Conservation (phyloP, 2,329 filamentous ascomycete genomes). For the Grosmannia serpens region DNA sequence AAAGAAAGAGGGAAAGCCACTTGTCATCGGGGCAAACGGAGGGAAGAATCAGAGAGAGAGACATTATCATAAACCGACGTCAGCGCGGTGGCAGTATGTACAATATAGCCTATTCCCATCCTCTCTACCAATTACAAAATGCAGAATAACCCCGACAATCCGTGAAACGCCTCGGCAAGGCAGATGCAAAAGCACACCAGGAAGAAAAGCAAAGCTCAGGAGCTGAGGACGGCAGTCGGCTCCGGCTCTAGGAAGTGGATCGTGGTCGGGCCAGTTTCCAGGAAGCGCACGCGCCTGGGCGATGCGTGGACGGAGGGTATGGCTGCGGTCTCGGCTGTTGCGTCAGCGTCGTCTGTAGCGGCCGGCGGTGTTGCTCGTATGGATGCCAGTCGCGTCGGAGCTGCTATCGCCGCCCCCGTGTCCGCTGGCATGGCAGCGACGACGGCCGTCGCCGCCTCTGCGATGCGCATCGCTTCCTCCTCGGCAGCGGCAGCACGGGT, state of each 20-base stretch:
- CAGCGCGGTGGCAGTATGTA: no score
- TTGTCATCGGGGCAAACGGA: no score
- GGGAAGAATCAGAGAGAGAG: no score
- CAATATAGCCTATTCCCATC: background rate
- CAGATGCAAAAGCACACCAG: background rate
- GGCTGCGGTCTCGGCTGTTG: background rate
- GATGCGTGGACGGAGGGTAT: background rate
- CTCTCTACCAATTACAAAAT: background rate
- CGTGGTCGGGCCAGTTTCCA: conserved; percentile 9
- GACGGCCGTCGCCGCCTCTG: background rate
- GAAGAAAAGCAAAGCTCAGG: background rate
- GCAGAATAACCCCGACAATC: background rate
- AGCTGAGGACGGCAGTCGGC: conserved; percentile 2
- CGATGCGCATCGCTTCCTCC: no score
- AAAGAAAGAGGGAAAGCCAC: background rate
- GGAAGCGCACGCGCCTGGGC: conserved; percentile 9
- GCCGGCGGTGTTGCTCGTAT: background rate
- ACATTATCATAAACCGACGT: no score
- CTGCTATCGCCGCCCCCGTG: no score
- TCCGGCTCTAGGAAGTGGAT: conserved; percentile 12
- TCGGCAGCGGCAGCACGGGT: conserved; percentile 16
- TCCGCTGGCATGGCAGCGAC: background rate
- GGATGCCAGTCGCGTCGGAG: background rate
- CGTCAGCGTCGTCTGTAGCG: background rate
- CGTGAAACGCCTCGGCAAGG: background rate